Conservation (phyloP, 306 rosid genomes). For the Acmispon strigosus region DNA sequence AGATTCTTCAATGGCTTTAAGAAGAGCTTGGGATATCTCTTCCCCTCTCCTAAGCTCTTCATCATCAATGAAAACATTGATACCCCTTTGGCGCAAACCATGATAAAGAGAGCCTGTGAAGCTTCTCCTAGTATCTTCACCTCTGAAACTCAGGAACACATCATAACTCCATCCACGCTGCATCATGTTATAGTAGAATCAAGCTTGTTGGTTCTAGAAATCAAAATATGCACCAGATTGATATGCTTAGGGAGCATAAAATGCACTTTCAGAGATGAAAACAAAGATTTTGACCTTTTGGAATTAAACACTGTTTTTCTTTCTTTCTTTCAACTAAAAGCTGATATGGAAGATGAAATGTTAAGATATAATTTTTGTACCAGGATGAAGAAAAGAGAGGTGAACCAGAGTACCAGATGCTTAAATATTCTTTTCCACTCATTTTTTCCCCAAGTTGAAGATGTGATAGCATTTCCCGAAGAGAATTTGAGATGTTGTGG, state of each 20-base stretch:
- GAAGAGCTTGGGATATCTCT: slow-evolving; percentile 26
- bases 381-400: no score
- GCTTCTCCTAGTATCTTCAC: background rate
- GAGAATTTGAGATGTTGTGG: no score
- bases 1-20: slow-evolving; percentile 37
- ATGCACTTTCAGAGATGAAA: background rate
- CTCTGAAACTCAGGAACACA: slow-evolving; percentile 37
- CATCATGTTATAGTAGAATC: background rate
- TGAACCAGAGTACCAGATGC: no score
- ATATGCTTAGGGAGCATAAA: no score
- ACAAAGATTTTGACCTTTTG: background rate
- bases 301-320: background rate
- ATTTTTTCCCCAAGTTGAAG: no score
- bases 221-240: background rate
- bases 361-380: no score
- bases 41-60: slow-evolving; percentile 7
- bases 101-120: slow-evolving; percentile 34
- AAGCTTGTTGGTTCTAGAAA: no score
- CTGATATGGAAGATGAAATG: background rate
- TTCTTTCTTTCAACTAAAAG: background rate
- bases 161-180: slow-evolving; percentile 22
- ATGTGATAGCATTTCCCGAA: no score
- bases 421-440: no score
- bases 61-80: no score
- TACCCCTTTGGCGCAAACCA: slow-evolving; percentile 29